Evolutionary conservation across 1,284 basidiomycete species (phyloP).

Genomic region (Golubevia pallescens): DNA sequence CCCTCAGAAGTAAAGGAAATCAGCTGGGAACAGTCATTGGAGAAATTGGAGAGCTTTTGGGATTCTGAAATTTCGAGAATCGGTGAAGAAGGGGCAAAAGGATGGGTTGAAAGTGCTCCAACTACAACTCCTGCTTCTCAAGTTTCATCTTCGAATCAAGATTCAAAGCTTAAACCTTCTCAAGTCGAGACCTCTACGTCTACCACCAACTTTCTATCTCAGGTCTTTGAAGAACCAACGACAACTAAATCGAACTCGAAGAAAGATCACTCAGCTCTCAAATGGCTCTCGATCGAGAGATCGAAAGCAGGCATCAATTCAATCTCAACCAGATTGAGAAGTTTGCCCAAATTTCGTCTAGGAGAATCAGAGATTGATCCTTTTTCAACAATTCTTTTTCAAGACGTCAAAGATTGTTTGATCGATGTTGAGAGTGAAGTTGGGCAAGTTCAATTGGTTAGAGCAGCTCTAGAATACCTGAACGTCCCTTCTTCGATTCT

Average conservation of each 20-base stretch:
- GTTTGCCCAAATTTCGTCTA: background rate
- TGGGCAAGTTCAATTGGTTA: background rate
- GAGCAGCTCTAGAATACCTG: background rate
- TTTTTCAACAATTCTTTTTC: background rate
- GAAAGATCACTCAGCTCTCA: background rate
- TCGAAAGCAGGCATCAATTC: background rate
- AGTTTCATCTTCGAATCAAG: no score
- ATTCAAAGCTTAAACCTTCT: no score
- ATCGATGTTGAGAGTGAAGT: background rate
- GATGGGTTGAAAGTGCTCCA: no score
- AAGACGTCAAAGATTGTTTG: background rate
- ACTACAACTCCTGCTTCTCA: no score
- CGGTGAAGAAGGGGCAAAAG: constrained; percentile 66
- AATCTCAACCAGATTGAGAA: background rate
- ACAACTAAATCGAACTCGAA: no score
- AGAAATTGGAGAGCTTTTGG: constrained; percentile 68
- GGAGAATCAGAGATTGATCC: background rate
- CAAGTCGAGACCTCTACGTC: no score
- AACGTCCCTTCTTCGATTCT: background rate
- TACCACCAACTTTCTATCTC: no score
- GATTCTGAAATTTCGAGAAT: constrained; percentile 67
- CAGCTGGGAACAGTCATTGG: no score
- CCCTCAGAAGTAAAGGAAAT: no score
- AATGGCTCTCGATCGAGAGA: background rate
- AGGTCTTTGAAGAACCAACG: no score